Percentiles rank a stretch among this genome's conserved stretches.
These are phyloP conservation scores for Phytophthora pistaciae DNA, from an alignment of 352 stramenopile species.

Conservation along the genomic window DNA sequence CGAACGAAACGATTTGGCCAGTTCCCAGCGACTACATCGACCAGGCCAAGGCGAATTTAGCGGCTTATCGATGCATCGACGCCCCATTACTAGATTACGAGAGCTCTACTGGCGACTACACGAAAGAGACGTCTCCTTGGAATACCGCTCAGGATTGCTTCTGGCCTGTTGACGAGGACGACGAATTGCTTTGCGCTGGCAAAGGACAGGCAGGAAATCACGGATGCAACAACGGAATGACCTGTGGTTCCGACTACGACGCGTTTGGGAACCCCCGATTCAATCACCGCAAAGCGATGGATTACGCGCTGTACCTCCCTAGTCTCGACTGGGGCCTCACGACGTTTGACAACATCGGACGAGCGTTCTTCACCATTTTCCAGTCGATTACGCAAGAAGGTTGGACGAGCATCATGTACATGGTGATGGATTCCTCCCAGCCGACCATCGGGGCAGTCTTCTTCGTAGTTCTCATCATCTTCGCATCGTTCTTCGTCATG, in stretches of 20 bases:
- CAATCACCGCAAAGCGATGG: slow-evolving; percentile 47
- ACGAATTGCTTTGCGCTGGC: slow-evolving; percentile 79
- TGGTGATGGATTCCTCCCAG: slow-evolving; percentile 71
- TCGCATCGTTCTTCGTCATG: slow-evolving; percentile 95
- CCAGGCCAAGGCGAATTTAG: slow-evolving; percentile 47
- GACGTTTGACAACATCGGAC: slow-evolving; percentile 94
- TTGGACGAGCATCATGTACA: slow-evolving; percentile 95
- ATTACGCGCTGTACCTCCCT: slow-evolving; percentile 60
- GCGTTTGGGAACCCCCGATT: slow-evolving; percentile 78
- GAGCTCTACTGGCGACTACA: slow-evolving; percentile 47
- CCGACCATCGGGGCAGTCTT: slow-evolving; percentile 79
- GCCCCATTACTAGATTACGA: slow-evolving; percentile 57
- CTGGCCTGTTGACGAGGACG: slow-evolving; percentile 90
- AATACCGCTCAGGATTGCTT: slow-evolving; percentile 84
- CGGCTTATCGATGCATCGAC: slow-evolving; percentile 49
- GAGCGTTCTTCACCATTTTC: slow-evolving; percentile 94
- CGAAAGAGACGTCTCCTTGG: slow-evolving; percentile 82
- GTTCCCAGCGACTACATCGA: slow-evolving; percentile 56
- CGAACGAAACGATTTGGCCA: slow-evolving; percentile 54
- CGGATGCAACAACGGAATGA: slow-evolving; percentile 43
- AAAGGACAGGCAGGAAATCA: slow-evolving; percentile 58
- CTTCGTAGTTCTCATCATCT: slow-evolving; percentile 92
- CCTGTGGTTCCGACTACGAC: slow-evolving; percentile 80
- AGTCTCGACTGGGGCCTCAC: slow-evolving; percentile 92
- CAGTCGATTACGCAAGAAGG: slow-evolving; percentile 95